Evolutionary conservation across 2,329 filamentous ascomycete genomes (phyloP).

Genomic region (Alternaria sp.): DNA sequence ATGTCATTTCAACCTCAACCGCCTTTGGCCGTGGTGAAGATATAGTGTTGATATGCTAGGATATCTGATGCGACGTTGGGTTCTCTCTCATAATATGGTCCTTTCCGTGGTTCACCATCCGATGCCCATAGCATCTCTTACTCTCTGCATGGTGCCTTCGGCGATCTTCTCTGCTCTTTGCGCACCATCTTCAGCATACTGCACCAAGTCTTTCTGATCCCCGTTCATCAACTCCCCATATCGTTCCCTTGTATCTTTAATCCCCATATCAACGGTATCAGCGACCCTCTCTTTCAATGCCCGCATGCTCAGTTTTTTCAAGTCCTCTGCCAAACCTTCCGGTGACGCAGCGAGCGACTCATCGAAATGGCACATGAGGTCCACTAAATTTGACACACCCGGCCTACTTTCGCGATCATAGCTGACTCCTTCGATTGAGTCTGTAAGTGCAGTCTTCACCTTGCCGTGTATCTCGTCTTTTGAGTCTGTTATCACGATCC

Average conservation of each 20-base stretch:
- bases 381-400: constrained; percentile 86
- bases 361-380: constrained; percentile 77
- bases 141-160: constrained; percentile 56
- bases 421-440: constrained; percentile 71
- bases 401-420: constrained; percentile 77
- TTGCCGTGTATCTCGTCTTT: constrained; percentile 71
- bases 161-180: constrained; percentile 70
- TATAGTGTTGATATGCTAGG: not conserved
- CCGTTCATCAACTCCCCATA: constrained; percentile 64
- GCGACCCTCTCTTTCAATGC: constrained; percentile 72
- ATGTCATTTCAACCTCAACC: too few species aligned
- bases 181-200: constrained; percentile 67
- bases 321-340: constrained; percentile 58
- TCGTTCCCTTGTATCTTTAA: constrained; percentile 64
- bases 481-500: constrained; percentile 82
- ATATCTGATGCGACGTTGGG: not conserved
- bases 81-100: not conserved
- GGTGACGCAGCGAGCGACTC: constrained; percentile 46
- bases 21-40: not conserved
- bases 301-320: constrained; percentile 59
- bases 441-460: constrained; percentile 77
- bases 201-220: constrained; percentile 63
- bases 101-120: constrained; percentile 6
- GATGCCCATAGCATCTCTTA: constrained; percentile 33
- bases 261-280: constrained; percentile 62